Conservation (phyloP, 1,284 basidiomycete genomes). For the Calocybe gambosa region DNA sequence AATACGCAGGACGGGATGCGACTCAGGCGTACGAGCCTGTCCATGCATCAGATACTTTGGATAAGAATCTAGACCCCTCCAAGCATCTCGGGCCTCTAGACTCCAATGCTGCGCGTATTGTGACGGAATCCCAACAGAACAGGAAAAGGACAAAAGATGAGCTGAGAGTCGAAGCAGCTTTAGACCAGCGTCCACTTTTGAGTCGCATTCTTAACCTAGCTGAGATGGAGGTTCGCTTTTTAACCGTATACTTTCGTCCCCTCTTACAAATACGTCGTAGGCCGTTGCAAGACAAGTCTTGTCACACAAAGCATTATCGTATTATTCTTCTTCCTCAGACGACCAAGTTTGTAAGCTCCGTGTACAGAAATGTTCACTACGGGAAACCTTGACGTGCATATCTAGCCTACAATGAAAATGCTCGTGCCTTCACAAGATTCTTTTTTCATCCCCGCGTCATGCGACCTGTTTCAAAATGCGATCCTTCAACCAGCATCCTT, state of each 20-base stretch:
- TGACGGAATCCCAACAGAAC: conserved; percentile 35
- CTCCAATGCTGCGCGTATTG: conserved; percentile 38
- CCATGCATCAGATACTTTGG: conserved; percentile 66
- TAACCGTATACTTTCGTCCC: neutral
- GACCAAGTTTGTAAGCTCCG: conserved; percentile 66
- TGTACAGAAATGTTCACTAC: conserved; percentile 3
- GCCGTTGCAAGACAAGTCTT: conserved; percentile 59
- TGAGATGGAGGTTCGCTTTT: conserved; percentile 65
- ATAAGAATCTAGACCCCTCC: conserved; percentile 57
- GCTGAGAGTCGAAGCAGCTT: conserved; percentile 56
- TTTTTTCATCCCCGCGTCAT: conserved; percentile 82
- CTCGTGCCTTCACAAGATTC: conserved; percentile 70
- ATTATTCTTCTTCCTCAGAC: conserved; percentile 80
- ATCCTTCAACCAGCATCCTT: conserved; percentile 73
- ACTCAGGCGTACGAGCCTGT: conserved; percentile 70
- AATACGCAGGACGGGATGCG: conserved; percentile 76
- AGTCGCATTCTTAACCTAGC: conserved; percentile 63
- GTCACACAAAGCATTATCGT: conserved; percentile 70
- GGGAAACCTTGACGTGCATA: conserved; percentile 7
- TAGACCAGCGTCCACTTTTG: conserved; percentile 57
- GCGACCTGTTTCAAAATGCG: conserved; percentile 60
- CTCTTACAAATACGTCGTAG: conserved; percentile 25
- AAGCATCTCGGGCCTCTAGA: conserved; percentile 72
- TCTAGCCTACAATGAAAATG: conserved; percentile 60
- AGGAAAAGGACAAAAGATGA: conserved; percentile 64